phyloP scores from a whole-genome alignment of 139 green algal species.

The Tetraselmis striata region DNA sequence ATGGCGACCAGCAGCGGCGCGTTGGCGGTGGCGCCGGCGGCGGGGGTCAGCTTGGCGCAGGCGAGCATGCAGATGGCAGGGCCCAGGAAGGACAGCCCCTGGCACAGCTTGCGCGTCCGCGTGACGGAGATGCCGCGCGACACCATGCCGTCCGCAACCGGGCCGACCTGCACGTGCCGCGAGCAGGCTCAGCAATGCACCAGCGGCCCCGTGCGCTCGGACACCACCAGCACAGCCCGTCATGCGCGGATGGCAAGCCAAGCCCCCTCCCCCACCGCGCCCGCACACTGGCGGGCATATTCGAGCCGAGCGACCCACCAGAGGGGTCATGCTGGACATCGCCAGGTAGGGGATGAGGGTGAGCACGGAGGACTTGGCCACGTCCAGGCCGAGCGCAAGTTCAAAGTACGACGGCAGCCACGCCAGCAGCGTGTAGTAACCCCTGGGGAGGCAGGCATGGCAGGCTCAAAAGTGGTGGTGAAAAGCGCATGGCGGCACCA shows the following conservation, averaged over 20 bases:
- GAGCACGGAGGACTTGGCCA: slow-evolving; percentile 66
- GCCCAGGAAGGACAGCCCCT: slow-evolving; percentile 61
- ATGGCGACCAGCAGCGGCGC: slow-evolving; percentile 28
- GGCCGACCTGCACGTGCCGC: slow-evolving; percentile 10
- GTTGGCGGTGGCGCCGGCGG: not conserved
- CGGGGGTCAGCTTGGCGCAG: slow-evolving; percentile 36
- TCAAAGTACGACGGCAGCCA: slow-evolving; percentile 98
- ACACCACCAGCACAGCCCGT: not conserved
- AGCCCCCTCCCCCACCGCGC: too few relatives aligned
- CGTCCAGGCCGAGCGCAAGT: slow-evolving; percentile 77
- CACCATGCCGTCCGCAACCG: slow-evolving; percentile 53
- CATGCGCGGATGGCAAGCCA: not conserved
- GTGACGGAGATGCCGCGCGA: slow-evolving; percentile 45
- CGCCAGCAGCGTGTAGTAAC: slow-evolving; percentile 90
- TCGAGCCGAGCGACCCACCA: slow-evolving; percentile 30
- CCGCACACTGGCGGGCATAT: too few relatives aligned
- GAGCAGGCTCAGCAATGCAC: not conserved
- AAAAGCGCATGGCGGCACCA: not conserved
- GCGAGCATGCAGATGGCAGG: slow-evolving; percentile 62
- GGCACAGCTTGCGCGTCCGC: slow-evolving; percentile 58
- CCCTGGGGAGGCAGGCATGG: slow-evolving; percentile 37
- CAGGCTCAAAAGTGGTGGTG: not conserved
- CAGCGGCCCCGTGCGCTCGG: not conserved
- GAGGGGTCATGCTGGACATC: slow-evolving; percentile 80
- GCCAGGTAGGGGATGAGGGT: slow-evolving; percentile 81